These are phyloP conservation scores for Magnaporthiopsis rhizophila DNA, from an alignment of 2,329 filamentous ascomycete species.

Conservation along the genomic window DNA sequence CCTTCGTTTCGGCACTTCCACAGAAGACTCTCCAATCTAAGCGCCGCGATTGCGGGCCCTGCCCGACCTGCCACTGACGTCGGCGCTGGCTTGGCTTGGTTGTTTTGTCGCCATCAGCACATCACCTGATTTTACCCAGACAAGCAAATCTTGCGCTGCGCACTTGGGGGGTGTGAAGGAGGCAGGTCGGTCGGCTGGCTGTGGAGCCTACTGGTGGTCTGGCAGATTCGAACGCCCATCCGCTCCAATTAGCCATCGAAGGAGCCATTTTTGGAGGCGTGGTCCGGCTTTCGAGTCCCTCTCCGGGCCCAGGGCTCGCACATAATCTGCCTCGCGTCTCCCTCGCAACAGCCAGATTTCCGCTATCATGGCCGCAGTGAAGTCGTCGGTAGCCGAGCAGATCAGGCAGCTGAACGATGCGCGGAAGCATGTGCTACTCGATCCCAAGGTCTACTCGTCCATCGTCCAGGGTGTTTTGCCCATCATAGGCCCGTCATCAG, in stretches of 20 bases:
- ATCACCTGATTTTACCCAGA: neutral
- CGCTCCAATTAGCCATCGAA: neutral
- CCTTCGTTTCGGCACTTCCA: neutral
- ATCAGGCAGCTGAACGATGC: conserved; percentile 84
- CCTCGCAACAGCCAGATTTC: neutral
- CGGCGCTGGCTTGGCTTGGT: neutral
- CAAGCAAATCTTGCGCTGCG: neutral
- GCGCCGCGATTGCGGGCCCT: neutral
- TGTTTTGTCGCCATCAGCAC: neutral
- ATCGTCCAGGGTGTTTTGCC: conserved; percentile 91
- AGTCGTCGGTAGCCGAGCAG: conserved; percentile 59
- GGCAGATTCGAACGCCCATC: neutral
- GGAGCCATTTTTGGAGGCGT: too few relatives aligned
- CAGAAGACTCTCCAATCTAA: neutral
- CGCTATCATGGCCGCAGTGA: conserved; percentile 13
- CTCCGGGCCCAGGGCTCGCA: neutral
- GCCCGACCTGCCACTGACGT: neutral
- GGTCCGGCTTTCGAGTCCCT: neutral
- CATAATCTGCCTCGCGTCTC: neutral
- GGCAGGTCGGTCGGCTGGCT: too few relatives aligned
- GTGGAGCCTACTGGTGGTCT: neutral
- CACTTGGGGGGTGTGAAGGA: too few relatives aligned
- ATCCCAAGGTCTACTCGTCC: conserved; percentile 81
- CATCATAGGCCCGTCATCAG: conserved; percentile 68
- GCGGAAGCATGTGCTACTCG: conserved; percentile 78